Conservation (phyloP, 306 rosid genomes). For the Abrus pulchellus region DNA sequence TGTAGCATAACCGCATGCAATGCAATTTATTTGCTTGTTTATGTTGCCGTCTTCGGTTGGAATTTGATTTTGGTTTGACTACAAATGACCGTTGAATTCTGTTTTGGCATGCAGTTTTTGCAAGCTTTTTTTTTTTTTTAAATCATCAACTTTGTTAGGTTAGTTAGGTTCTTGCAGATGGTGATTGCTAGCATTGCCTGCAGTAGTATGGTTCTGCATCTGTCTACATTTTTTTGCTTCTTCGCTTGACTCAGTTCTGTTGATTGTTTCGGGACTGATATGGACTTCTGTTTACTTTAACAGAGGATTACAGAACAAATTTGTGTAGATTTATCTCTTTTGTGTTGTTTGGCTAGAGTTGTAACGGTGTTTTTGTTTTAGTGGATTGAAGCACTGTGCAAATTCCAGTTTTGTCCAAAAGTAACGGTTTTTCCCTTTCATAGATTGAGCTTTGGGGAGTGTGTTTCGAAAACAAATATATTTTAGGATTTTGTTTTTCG, state of each 20-base stretch:
- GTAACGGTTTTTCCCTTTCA: neutral
- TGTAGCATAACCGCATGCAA: too few relatives aligned
- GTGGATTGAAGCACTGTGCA: neutral
- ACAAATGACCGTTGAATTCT: neutral
- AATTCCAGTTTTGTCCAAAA: neutral
- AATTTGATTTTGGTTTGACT: neutral
- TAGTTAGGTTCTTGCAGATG: neutral
- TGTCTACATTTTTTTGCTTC: conserved; percentile 13
- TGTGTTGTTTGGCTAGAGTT: neutral
- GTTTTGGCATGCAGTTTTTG: neutral
- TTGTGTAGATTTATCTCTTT: neutral
- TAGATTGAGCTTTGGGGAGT: neutral
- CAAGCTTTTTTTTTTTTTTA: neutral
- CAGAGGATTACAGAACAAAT: conserved; percentile 15
- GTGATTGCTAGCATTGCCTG: neutral
- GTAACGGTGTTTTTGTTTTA: neutral
- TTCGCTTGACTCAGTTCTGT: neutral
- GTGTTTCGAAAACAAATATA: neutral
- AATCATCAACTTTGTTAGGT: neutral
- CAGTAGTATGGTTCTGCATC: conserved; percentile 14
- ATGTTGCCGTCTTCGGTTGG: neutral
- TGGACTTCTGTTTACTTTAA: neutral
- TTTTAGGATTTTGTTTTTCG: neutral
- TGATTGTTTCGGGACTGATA: neutral
- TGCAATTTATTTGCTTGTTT: neutral